Percentiles rank a stretch among this genome's conserved stretches.
These are phyloP conservation scores for Dunaliella primolecta DNA, from an alignment of 139 green algal genomes.

Conservation along the genomic window DNA sequence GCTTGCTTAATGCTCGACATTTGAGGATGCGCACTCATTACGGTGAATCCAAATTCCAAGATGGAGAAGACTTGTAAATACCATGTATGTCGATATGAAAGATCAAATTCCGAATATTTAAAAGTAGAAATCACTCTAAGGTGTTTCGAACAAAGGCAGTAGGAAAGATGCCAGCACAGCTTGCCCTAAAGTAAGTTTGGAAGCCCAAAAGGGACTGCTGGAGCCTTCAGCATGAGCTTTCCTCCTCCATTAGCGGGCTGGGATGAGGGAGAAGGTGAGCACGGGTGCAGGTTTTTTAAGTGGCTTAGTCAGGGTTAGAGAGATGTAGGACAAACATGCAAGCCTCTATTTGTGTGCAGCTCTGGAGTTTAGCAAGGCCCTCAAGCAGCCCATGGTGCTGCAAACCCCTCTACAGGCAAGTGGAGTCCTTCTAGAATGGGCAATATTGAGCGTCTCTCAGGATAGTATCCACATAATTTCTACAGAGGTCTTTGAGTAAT, in stretches of 20 bases:
- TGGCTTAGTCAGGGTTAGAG: no score
- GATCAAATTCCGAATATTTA: not conserved
- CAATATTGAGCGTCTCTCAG: no score
- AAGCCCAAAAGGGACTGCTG: not conserved
- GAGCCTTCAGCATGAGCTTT: not conserved
- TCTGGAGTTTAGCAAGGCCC: conserved; percentile 31
- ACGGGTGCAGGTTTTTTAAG: not conserved
- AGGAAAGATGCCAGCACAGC: not conserved
- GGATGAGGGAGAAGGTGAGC: not conserved
- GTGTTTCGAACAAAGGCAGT: not conserved
- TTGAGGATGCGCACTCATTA: no score
- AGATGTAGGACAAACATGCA: not conserved
- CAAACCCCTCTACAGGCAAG: conserved; percentile 49
- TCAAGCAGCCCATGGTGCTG: conserved; percentile 45
- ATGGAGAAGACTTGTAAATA: no score
- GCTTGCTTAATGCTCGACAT: no score
- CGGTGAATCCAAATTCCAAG: no score
- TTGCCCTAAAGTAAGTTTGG: not conserved
- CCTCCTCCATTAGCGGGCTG: no score
- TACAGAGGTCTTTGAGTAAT: no score
- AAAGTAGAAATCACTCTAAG: not conserved
- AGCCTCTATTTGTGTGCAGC: not conserved
- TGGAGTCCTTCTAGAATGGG: no score
- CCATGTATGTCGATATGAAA: not conserved
- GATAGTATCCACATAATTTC: no score